phyloP scores from a whole-genome alignment of 2,329 filamentous ascomycete genomes.

The Drechslera avenae region DNA sequence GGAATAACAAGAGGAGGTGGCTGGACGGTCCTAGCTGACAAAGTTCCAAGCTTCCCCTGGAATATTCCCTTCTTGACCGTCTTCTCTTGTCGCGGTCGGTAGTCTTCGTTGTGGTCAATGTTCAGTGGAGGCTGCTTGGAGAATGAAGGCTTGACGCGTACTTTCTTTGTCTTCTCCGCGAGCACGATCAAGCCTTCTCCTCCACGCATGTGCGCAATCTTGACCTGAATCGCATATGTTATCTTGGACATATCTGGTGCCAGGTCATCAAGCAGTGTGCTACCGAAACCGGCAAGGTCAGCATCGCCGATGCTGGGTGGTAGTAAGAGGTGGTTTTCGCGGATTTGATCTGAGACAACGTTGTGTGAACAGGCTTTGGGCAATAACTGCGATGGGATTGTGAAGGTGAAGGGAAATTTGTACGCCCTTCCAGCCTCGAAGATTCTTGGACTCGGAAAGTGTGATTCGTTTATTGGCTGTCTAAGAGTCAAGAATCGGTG shows the following conservation, averaged over 20 bases:
- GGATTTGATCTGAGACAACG: conserved; percentile 57
- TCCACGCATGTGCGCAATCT: conserved; percentile 50
- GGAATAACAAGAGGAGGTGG: conserved; percentile 61
- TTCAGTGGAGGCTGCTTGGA: conserved; percentile 66
- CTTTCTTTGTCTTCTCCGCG: conserved; percentile 58
- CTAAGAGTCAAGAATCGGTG: conserved; percentile 67
- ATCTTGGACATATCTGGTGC: conserved; percentile 67
- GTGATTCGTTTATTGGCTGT: conserved; percentile 61
- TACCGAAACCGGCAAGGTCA: conserved; percentile 57
- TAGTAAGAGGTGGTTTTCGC: conserved; percentile 61
- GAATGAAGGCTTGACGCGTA: conserved; percentile 64
- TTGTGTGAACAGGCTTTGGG: conserved; percentile 64
- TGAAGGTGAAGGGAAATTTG: conserved; percentile 67
- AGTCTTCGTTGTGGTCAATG: conserved; percentile 55
- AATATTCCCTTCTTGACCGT: conserved; percentile 64
- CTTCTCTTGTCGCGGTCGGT: conserved; percentile 63
- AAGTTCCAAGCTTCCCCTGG: conserved; percentile 62
- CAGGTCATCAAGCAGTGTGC: conserved; percentile 63
- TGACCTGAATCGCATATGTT: conserved; percentile 60
- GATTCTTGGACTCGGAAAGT: conserved; percentile 61
- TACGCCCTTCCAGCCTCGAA: conserved; percentile 62
- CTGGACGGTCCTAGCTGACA: conserved; percentile 63
- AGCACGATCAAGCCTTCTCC: conserved; percentile 52
- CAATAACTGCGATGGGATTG: conserved; percentile 64
- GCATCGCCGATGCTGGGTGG: conserved; percentile 67